phyloP scores from a whole-genome alignment of 1,139 yeast species.

The Yamadazyma sp. region DNA sequence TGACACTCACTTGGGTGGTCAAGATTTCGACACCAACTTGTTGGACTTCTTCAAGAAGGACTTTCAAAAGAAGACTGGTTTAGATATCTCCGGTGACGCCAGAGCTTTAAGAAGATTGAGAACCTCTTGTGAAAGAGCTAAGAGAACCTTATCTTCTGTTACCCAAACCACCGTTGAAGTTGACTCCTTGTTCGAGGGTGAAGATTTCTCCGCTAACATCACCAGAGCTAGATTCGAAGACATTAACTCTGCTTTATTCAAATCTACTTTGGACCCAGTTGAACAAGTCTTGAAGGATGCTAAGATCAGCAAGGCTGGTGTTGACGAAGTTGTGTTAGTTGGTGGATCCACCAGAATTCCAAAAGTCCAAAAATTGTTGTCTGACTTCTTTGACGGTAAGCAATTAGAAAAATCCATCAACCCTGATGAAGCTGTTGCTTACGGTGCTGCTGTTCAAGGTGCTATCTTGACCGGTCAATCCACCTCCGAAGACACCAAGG shows the following conservation, averaged over 20 bases:
- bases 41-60: conserved; percentile 85
- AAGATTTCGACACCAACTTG: conserved; percentile 54
- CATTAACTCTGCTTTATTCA: conserved; percentile 89
- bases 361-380: conserved; percentile 93
- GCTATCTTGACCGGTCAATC: conserved; percentile 73
- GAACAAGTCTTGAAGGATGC: conserved; percentile 97
- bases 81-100: conserved; percentile 85
- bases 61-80: conserved; percentile 95
- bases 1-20: conserved; percentile 99
- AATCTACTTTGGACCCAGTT: conserved; percentile 94
- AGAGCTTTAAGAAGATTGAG: conserved; percentile 97
- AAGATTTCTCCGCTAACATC: conserved; percentile 92
- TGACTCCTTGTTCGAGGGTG: conserved; percentile 94
- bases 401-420: conserved; percentile 91
- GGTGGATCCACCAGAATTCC: conserved; percentile 99
- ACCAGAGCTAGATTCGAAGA: conserved; percentile 99
- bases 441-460: conserved; percentile 99
- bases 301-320: conserved; percentile 82
- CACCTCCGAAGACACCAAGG: conserved; percentile 69
- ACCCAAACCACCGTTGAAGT: conserved; percentile 96
- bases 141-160: conserved; percentile 96
- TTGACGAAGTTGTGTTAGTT: conserved; percentile 93
- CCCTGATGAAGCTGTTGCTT: conserved; percentile 99
- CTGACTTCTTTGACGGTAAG: conserved; percentile 98
- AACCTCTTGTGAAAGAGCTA: conserved; percentile 99